Conservation (phyloP, 2,329 filamentous ascomycete genomes). For the Pestalotiopsis sp. region DNA sequence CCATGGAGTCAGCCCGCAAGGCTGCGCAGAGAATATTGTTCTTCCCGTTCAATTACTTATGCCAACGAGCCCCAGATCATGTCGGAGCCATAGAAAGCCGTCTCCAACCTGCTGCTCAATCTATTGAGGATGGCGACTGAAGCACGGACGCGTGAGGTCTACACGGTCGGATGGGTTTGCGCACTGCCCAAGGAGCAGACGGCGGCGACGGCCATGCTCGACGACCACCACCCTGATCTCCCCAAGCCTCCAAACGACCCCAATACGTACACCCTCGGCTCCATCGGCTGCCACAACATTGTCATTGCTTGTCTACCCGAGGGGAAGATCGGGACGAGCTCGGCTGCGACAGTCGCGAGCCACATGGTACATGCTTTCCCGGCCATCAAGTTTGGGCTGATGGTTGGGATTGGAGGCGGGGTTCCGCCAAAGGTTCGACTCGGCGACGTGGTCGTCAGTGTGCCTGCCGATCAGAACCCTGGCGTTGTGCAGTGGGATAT, state of each 20-base stretch:
- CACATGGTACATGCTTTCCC: not conserved
- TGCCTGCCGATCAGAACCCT: conserved; percentile 16
- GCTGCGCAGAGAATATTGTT: too few species aligned
- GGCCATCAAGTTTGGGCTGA: not conserved
- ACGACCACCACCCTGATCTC: not conserved
- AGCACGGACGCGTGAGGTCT: conserved; percentile 17
- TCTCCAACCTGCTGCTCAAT: not conserved
- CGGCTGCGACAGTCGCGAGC: conserved; percentile 2
- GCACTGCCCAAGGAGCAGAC: conserved; percentile 21
- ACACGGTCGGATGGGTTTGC: conserved; percentile 25
- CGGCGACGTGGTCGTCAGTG: conserved; percentile 28
- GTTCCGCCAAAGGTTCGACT: conserved; percentile 17
- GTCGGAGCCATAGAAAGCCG: too few species aligned
- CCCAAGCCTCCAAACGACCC: not conserved
- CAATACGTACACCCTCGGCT: conserved; percentile 7
- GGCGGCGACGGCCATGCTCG: conserved; percentile 23
- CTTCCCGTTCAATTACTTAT: too few species aligned
- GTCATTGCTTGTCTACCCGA: conserved; percentile 11
- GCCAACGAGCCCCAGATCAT: too few species aligned
- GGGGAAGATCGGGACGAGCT: not conserved
- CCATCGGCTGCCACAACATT: conserved; percentile 6
- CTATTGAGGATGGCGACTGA: not conserved
- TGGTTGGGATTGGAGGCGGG: not conserved
- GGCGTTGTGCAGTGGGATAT: conserved; percentile 29
- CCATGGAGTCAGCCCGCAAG: too few species aligned